A percentile compares a stretch with the other conserved stretches of the same genome.
These are phyloP conservation scores for Candida anutae DNA, from an alignment of 1,139 yeast genomes.

Conservation along the genomic window DNA sequence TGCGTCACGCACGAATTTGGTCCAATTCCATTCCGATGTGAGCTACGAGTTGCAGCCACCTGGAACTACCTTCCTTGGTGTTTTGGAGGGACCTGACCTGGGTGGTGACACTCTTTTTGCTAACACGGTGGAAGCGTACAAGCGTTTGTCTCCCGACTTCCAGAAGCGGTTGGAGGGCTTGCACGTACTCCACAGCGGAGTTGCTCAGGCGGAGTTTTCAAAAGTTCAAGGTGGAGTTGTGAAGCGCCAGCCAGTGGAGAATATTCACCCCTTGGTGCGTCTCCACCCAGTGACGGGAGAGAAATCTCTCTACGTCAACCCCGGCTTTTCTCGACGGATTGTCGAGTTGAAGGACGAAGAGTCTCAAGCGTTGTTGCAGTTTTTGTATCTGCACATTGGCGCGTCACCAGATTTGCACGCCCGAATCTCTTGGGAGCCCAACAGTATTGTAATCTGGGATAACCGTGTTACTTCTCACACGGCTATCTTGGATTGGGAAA, in stretches of 20 bases:
- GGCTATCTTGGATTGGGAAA: slow-evolving; percentile 17
- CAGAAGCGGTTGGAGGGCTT: slow-evolving; percentile 18
- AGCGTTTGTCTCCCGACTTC: slow-evolving; percentile 21
- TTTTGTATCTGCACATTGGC: slow-evolving; percentile 17
- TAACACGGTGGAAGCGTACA: slow-evolving; percentile 25
- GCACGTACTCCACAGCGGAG: slow-evolving; percentile 19
- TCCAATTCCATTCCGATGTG: slow-evolving; percentile 11
- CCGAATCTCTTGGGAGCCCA: slow-evolving; percentile 50
- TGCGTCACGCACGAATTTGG: slow-evolving; percentile 6
- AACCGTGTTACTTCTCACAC: slow-evolving; percentile 17
- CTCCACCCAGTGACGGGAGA: slow-evolving; percentile 21
- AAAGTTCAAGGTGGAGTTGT: slow-evolving; percentile 16
- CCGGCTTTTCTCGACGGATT: slow-evolving; percentile 18
- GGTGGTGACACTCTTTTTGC: slow-evolving; percentile 23
- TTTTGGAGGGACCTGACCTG: slow-evolving; percentile 10
- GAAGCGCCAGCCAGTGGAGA: slow-evolving; percentile 20
- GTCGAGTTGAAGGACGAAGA: slow-evolving; percentile 23
- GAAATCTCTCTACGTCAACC: slow-evolving; percentile 17
- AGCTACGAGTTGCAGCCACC: slow-evolving; percentile 13
- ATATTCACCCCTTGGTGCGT: slow-evolving; percentile 20
- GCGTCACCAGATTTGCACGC: slow-evolving; percentile 45
- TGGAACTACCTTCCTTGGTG: slow-evolving; percentile 10
- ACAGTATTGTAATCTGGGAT: slow-evolving; percentile 22
- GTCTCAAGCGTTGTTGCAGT: slow-evolving; percentile 15
- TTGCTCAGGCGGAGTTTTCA: slow-evolving; percentile 16